A percentile compares a stretch with the other conserved stretches of the same genome.
Conservation (phyloP, 345 rosid species). For the Arabidopsis thaliana region TAIR10.1 NC_003076.8:8367501-8368000, state of each 20-base stretch:
- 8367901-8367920: slow-evolving; percentile 54
- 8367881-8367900: slow-evolving; percentile 47
- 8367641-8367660: slow-evolving; percentile 46
- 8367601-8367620: background rate
- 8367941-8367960: slow-evolving; percentile 56
- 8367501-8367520: slow-evolving; percentile 49
- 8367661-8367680: slow-evolving; percentile 45
- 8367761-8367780: slow-evolving; percentile 10
- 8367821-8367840: background rate
- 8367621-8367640: slow-evolving; percentile 50
- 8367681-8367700: slow-evolving; percentile 36
- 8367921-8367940: slow-evolving; percentile 46
- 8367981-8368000: slow-evolving; percentile 49
- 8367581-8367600: slow-evolving; percentile 34
- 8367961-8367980: slow-evolving; percentile 36
- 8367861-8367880: slow-evolving; percentile 26
- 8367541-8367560: slow-evolving; percentile 54
- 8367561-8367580: slow-evolving; percentile 45
- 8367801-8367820: background rate
- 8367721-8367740: background rate
- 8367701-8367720: slow-evolving; percentile 26
- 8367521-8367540: slow-evolving; percentile 47
- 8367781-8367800: background rate
- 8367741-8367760: background rate
- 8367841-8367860: background rate